Base-by-base conservation (phyloP, 768 basidiomycete species). In the Flagelloscypha sp. region DNA sequence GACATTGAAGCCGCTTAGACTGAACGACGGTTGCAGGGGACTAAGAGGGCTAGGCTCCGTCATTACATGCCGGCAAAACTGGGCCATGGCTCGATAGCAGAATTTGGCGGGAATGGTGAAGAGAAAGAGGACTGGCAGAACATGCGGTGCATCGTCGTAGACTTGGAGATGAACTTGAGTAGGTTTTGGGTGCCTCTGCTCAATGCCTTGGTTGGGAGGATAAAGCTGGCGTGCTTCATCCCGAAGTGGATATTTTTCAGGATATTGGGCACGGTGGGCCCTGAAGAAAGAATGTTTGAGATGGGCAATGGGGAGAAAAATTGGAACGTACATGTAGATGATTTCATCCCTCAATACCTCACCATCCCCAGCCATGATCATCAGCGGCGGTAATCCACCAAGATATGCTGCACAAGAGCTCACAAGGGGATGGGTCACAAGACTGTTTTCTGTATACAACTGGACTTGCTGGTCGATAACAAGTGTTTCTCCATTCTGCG, bases 291-390 rank as follows among this genome's bases (percentile, higher is more conserved):
- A 18, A 27, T n/a, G 30, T 11, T 24, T 7, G 11, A 10, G 18
- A 3, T 40, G 19, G 11, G 27, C n/a, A 2, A 18, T 24, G 4
- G 30, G 1, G 28, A 29, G 5, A 33, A 28, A 17, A 16, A 39
- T 24, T 17, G 27, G 3, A 22, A 67, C 79, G 43, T 32, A 86
- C 88, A 72, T 61, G 51, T 88, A 97, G 20, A 97, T 75, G 22
- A 88, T 78, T 56, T 97, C 94, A 52, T 98, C 94, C 36, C 92
- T 67, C 27, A 97, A 57, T 0, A 94, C 88, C 59, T 98, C 94
- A 48, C 82, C 84, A 37, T 95, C 85, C 25, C 94, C 79, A 1
- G 79, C 84, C 44, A 92, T 77, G 45, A 99, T 59, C 17, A 89
- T 58, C 30, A 98, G 50, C 9, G 95, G 95, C 2, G 88, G 88